Base-by-base conservation (phyloP, 2,329 filamentous ascomycete genomes). In the Fusarium cicatricum region DNA sequence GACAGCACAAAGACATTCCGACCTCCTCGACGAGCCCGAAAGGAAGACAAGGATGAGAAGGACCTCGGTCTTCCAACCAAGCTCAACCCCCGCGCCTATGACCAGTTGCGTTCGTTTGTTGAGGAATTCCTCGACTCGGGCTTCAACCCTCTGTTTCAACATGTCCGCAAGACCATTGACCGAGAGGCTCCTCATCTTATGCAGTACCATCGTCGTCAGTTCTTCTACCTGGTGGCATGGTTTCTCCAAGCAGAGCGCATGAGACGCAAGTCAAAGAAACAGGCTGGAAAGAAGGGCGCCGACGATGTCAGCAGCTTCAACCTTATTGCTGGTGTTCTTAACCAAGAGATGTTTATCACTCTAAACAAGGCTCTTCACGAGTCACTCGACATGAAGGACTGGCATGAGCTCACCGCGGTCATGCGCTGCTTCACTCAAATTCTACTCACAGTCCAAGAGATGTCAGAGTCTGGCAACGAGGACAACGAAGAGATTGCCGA, bases 401-500 rank as follows among this genome's bases (percentile, higher is more conserved):
- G 93, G 93, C 85, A 86, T 49, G 90, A 96, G 66, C 76, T 98
- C 14, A 91, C 92, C 50, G 89, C 94, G 1, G 88, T 90, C 41
- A 95, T 98, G 87, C 88, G 91, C 50, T 97, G 93, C 71, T 96
- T 97, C 71, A 98, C 93, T 0, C 93, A 98, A 71, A 95, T 98
- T 63, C 80, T 97, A 16, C 82, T 97, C 21, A 97, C 93, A 0
- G 90, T 98, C 2, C 92, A 97, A 68, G 91, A 96, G 58, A 98
- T 99, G 93, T 82, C 88, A 2, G 86, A 90, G 40, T 95, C 91
- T 1, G 83, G 85, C 1, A 84, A 91, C 26, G 93, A 97, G 60
- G 93, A 97, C n/a, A 91, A 99, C 64, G 90, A 96, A 70, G 95
- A 98, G 67, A 98, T 99, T 72, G 94, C 95, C 1, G 94, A 99